Conservation (phyloP, 2,329 filamentous ascomycete genomes). For the Venturiaceae sp. region DNA sequence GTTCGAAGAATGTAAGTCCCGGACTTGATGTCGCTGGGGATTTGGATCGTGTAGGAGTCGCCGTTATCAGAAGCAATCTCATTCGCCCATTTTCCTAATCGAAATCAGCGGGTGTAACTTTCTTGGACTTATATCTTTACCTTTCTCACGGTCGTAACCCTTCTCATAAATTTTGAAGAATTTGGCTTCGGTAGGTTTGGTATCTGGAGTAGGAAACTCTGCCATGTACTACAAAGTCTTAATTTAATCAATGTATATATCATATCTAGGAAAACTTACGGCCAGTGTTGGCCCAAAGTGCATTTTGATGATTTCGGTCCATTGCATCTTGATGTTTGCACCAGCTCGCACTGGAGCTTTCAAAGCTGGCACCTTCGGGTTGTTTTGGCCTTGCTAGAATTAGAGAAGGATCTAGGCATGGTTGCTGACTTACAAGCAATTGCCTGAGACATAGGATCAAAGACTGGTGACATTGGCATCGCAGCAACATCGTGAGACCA, state of each 20-base stretch:
- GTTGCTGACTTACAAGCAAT: conserved; percentile 1
- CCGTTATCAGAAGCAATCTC: background rate
- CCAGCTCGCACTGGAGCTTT: conserved; percentile 2
- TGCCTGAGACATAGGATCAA: background rate
- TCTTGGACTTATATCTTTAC: background rate
- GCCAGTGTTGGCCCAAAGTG: conserved; percentile 2
- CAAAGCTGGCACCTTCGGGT: background rate
- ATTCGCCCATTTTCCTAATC: conserved; percentile 2
- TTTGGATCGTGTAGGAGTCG: background rate
- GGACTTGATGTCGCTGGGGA: conserved; percentile 5
- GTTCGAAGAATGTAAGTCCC: conserved; percentile 6
- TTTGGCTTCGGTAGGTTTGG: background rate
- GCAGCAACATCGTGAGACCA: background rate
- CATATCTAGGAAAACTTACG: background rate
- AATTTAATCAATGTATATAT: background rate
- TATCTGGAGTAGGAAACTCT: background rate
- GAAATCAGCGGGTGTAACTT: background rate
- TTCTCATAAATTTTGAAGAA: conserved; percentile 9
- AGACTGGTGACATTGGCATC: background rate
- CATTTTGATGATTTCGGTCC: conserved; percentile 4
- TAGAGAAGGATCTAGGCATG: background rate
- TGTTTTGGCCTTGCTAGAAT: background rate
- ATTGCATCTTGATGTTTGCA: background rate
- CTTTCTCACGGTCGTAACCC: background rate
- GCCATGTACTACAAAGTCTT: background rate